Conservation (phyloP, 2,329 filamentous ascomycete genomes). For the Curvularia eragrostidis region DNA sequence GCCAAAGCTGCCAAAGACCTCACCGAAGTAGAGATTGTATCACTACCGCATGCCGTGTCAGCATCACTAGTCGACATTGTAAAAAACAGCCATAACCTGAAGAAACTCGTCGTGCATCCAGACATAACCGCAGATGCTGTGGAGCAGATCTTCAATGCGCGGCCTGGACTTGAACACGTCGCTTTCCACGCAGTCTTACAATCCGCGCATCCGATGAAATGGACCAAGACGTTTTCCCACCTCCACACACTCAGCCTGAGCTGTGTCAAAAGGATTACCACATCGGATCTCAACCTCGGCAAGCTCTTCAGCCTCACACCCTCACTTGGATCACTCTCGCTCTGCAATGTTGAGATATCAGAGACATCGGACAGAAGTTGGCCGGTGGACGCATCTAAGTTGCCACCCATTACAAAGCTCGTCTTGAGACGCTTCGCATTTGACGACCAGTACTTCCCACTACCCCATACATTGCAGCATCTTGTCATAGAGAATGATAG, state of each 20-base stretch:
- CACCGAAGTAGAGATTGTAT: constrained; percentile 40
- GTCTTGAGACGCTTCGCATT: constrained; percentile 17
- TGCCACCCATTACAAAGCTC: constrained; percentile 21
- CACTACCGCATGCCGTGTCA: constrained; percentile 30
- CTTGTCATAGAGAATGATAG: constrained; percentile 17
- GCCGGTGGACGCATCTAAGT: neutral
- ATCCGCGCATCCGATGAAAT: constrained; percentile 14
- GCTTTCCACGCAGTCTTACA: constrained; percentile 24
- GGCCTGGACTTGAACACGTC: constrained; percentile 34
- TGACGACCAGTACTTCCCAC: constrained; percentile 4
- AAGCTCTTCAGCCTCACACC: constrained; percentile 23
- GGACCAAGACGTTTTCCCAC: constrained; percentile 35
- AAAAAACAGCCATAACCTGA: constrained; percentile 33
- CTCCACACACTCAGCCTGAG: constrained; percentile 34
- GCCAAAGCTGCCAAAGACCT: constrained; percentile 47
- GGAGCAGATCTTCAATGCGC: constrained; percentile 37
- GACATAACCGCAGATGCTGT: constrained; percentile 37
- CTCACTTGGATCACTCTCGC: constrained; percentile 19
- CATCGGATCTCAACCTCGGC: neutral
- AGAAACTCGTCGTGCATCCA: constrained; percentile 34
- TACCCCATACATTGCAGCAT: constrained; percentile 29
- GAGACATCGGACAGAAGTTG: neutral
- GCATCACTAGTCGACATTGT: constrained; percentile 42
- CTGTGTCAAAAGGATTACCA: neutral
- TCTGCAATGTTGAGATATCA: constrained; percentile 14